Conservation (phyloP, 441 rosid species). For the Syzygium malaccense region DNA sequence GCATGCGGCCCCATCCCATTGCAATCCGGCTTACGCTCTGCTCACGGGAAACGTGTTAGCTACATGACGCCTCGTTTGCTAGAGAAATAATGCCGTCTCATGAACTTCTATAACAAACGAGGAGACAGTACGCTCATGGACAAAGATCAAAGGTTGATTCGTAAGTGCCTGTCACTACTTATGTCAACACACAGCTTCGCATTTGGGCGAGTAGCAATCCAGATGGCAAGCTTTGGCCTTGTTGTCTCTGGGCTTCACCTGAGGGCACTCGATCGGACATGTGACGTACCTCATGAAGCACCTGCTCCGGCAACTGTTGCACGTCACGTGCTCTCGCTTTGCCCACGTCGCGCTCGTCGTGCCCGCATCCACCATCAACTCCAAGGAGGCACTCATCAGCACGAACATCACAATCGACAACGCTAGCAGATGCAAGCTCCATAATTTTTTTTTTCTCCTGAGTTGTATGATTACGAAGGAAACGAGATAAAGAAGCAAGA, state of each 20-base stretch:
- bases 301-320: constrained; percentile 15
- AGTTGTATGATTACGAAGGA: background rate
- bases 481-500: background rate
- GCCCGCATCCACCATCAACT: constrained; percentile 6
- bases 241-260: constrained; percentile 19
- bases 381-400: background rate
- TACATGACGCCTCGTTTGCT: background rate
- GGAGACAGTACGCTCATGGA: too few relatives aligned
- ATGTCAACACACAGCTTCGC: constrained; percentile 52
- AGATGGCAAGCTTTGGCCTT: constrained; percentile 47
- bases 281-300: constrained; percentile 26
- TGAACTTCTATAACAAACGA: too few relatives aligned
- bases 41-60: background rate
- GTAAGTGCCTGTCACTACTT: background rate
- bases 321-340: constrained; percentile 1
- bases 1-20: background rate
- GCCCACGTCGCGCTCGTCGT: accelerated
- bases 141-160: background rate
- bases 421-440: background rate
- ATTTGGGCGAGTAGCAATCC: constrained; percentile 47
- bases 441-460: background rate
- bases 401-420: background rate
- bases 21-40: background rate
- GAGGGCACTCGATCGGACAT: constrained; percentile 55
- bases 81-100: too few relatives aligned